Evolutionary conservation across 176 grass and related monocot genomes (phyloP).

Genomic region (Hordeum vulgare): DNA sequence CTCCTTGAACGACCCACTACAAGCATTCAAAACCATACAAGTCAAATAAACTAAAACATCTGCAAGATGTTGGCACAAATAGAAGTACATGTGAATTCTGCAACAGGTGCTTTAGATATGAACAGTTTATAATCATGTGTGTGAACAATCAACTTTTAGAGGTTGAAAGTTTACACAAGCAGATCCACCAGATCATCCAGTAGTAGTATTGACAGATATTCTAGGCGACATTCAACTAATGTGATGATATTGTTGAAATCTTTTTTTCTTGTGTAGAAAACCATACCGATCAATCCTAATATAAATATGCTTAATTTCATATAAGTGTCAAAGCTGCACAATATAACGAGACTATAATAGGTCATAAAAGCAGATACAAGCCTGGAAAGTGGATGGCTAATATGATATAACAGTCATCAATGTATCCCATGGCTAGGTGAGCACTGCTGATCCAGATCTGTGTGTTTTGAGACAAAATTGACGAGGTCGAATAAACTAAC

Average conservation of each 20-base stretch:
- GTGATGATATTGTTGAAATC: no score
- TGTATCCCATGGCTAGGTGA: not conserved
- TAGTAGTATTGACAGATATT: no score
- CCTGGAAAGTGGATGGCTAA: not conserved
- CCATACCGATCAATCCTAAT: not conserved
- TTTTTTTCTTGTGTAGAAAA: no score
- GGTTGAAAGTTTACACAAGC: not conserved
- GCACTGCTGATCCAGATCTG: not conserved
- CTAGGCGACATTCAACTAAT: no score
- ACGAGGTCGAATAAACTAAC: not conserved
- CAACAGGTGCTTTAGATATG: not conserved
- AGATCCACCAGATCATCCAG: not conserved
- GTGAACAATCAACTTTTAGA: no score
- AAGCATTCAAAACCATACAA: not conserved
- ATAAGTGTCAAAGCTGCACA: not conserved
- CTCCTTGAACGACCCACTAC: constrained; percentile 84
- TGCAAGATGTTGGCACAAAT: no score
- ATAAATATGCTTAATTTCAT: not conserved
- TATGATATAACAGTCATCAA: not conserved
- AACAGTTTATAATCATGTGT: not conserved
- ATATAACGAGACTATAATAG: not conserved
- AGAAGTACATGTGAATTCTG: no score
- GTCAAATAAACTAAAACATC: not conserved
- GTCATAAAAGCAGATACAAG: not conserved
- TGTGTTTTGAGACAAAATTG: no score